Evolutionary conservation across 2,329 filamentous ascomycete genomes (phyloP).

Genomic region (Basipetospora chlamydospora): DNA sequence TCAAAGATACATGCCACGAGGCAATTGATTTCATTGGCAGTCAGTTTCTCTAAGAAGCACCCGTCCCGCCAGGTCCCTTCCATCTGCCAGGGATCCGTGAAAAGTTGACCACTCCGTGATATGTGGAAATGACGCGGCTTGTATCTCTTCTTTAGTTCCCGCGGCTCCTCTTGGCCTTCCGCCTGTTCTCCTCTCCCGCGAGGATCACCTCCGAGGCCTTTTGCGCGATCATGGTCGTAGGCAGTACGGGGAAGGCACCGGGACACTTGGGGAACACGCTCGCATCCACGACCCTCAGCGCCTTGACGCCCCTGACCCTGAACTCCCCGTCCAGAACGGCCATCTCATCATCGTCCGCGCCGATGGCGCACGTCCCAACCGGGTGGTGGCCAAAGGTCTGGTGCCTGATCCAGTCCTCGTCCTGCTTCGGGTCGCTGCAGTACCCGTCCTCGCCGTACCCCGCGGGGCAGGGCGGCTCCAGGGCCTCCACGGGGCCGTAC

Average conservation of each 20-base stretch:
- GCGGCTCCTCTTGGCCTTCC: no score
- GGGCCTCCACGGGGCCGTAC: no score
- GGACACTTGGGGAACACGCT: constrained; percentile 37
- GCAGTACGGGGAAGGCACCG: constrained; percentile 31
- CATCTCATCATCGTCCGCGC: constrained; percentile 34
- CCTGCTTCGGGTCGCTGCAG: constrained; percentile 23
- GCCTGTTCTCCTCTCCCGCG: constrained; percentile 2
- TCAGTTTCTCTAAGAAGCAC: no score
- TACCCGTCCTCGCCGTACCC: constrained; percentile 9
- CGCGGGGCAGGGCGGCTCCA: constrained; percentile 10
- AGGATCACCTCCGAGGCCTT: constrained; percentile 46
- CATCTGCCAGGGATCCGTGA: no score
- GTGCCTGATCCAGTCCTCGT: constrained; percentile 25
- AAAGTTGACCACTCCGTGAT: no score
- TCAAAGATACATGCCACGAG: no score
- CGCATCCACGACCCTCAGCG: constrained; percentile 47
- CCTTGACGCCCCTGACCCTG: constrained; percentile 37
- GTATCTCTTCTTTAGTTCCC: no score
- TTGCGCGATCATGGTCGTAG: constrained; percentile 45
- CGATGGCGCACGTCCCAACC: constrained; percentile 41
- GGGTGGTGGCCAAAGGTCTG: constrained; percentile 41
- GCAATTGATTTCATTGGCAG: no score
- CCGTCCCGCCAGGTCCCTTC: no score
- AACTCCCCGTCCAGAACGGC: constrained; percentile 45
- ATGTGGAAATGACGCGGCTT: no score